Evolutionary conservation across 257 asterid species (phyloP).

Genomic region (Solanum etuberosum): DNA sequence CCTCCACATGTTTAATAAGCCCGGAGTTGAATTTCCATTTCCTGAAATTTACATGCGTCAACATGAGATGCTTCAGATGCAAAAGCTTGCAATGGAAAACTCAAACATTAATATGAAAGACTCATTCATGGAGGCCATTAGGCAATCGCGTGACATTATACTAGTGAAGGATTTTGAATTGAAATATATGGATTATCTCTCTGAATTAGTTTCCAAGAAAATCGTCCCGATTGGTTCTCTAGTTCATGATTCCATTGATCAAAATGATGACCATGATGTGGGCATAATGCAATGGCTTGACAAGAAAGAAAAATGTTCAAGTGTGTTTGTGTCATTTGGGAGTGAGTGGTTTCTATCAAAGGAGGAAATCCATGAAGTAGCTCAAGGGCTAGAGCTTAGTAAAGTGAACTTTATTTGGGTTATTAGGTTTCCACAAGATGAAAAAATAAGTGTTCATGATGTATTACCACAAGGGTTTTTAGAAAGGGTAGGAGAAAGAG

Average conservation of each 20-base stretch:
- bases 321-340: slow-evolving; percentile 36
- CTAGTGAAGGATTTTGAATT: slow-evolving; percentile 37
- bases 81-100: not conserved
- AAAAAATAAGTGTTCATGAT: slow-evolving; percentile 2
- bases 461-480: slow-evolving; percentile 1
- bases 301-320: slow-evolving; percentile 15
- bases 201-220: slow-evolving; percentile 8
- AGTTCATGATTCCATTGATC: slow-evolving; percentile 16
- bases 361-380: slow-evolving; percentile 28
- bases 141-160: not conserved
- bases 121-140: not conserved
- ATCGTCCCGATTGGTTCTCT: slow-evolving; percentile 26
- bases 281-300: slow-evolving; percentile 20
- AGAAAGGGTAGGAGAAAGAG: not conserved
- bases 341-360: slow-evolving; percentile 31
- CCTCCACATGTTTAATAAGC: slow-evolving; percentile 3
- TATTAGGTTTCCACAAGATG: slow-evolving; percentile 29
- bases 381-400: slow-evolving; percentile 29
- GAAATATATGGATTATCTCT: slow-evolving; percentile 16
- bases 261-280: not conserved
- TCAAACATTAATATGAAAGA: not conserved
- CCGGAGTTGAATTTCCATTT: not conserved
- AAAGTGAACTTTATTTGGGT: slow-evolving; percentile 37
- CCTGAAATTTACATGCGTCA: slow-evolving; percentile 1
- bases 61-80: not conserved